These are phyloP conservation scores for Wickerhamiella kazuoi DNA, from an alignment of 805 yeast species.

Conservation along the genomic window DNA sequence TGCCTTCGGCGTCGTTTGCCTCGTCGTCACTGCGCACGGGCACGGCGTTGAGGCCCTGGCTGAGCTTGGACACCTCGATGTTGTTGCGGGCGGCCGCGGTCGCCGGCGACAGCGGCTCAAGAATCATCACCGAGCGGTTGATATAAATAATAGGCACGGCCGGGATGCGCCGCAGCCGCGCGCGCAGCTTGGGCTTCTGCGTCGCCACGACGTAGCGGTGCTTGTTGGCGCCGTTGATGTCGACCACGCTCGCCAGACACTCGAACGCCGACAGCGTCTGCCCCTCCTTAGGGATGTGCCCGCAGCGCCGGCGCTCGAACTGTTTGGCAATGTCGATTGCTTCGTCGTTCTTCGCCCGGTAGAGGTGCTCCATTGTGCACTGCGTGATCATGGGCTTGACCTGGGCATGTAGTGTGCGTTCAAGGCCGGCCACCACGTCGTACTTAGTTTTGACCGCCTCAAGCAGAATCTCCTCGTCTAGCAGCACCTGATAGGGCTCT, in stretches of 20 bases:
- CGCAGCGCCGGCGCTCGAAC: conserved; percentile 85
- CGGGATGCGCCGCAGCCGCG: conserved; percentile 53
- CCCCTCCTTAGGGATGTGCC: conserved; percentile 31
- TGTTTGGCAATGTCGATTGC: conserved; percentile 69
- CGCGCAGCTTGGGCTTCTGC: conserved; percentile 56
- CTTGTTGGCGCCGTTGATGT: conserved; percentile 35
- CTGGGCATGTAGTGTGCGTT: conserved; percentile 68
- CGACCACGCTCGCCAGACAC: conserved; percentile 44
- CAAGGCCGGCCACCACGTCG: conserved; percentile 65
- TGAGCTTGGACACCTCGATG: conserved; percentile 51
- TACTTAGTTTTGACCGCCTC: conserved; percentile 50
- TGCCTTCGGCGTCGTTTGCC: conserved; percentile 9
- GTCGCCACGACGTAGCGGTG: conserved; percentile 83
- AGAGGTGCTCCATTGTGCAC: conserved; percentile 80
- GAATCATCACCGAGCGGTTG: conserved; percentile 81
- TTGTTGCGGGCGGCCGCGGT: conserved; percentile 33
- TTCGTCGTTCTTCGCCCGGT: conserved; percentile 47
- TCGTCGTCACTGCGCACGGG: conserved; percentile 11
- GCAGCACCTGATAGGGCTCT: conserved; percentile 79
- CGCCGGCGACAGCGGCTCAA: conserved; percentile 80
- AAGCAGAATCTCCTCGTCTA: conserved; percentile 63
- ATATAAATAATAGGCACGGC: conserved; percentile 82
- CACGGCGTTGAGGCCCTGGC: conserved; percentile 62
- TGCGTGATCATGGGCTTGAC: conserved; percentile 85
- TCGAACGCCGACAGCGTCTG: conserved; percentile 38